These are phyloP conservation scores for Neopestalotiopsis sp. DNA, from an alignment of 2,329 filamentous ascomycete genomes.

Conservation along the genomic window DNA sequence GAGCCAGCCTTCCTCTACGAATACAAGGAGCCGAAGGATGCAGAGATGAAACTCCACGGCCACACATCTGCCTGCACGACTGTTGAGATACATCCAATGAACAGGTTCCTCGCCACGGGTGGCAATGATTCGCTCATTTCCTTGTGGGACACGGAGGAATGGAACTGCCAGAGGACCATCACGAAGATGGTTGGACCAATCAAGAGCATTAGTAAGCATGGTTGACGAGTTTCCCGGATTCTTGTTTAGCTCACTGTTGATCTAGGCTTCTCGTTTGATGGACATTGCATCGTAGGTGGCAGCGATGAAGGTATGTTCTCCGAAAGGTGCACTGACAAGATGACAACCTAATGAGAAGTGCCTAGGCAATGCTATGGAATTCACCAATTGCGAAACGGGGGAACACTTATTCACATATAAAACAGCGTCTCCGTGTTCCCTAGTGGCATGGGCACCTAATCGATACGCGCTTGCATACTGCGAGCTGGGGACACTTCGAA, in stretches of 20 bases:
- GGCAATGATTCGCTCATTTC: slow-evolving; percentile 78
- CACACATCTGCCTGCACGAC: slow-evolving; percentile 77
- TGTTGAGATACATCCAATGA: slow-evolving; percentile 73
- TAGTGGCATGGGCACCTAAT: slow-evolving; percentile 78
- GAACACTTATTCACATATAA: slow-evolving; percentile 76
- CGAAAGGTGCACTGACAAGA: not conserved
- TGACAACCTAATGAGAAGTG: slow-evolving; percentile 30
- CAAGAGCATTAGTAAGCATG: slow-evolving; percentile 65
- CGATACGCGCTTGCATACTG: slow-evolving; percentile 77
- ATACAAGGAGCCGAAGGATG: slow-evolving; percentile 47
- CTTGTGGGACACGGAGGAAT: slow-evolving; percentile 79
- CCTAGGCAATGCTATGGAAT: slow-evolving; percentile 62
- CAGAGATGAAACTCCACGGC: slow-evolving; percentile 69
- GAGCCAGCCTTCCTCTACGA: slow-evolving; percentile 58
- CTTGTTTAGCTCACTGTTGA: not conserved
- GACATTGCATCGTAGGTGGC: slow-evolving; percentile 75
- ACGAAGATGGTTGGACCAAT: slow-evolving; percentile 73
- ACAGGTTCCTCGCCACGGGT: slow-evolving; percentile 74
- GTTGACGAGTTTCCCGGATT: not conserved
- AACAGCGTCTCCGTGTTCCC: slow-evolving; percentile 66
- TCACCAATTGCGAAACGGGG: slow-evolving; percentile 76
- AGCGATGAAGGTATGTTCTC: slow-evolving; percentile 67
- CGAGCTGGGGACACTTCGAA: slow-evolving; percentile 71
- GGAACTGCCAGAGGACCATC: slow-evolving; percentile 76
- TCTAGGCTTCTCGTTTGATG: slow-evolving; percentile 77